Base-by-base conservation (phyloP, 768 basidiomycete species). In the Cytidiella melzeri region DNA sequence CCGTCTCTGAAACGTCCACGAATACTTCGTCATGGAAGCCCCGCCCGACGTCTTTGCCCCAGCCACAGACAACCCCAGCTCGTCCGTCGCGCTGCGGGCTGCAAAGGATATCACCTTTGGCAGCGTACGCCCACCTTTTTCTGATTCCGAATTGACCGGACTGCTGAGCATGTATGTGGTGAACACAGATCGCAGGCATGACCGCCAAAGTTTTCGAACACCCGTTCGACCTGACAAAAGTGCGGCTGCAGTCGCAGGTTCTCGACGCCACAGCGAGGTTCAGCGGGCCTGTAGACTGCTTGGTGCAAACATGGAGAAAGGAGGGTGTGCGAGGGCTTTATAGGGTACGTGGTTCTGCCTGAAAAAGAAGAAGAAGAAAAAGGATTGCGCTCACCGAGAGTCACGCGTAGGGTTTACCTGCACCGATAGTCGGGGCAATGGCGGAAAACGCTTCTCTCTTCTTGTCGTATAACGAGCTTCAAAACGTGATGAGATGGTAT, bases 211-310 rank as follows among this genome's bases (percentile, higher is more conserved):
- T 92, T 13, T 84, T 96, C 54, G 93, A 95, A 69, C 92, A 96
- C 63, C 95, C 95, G 1, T 92, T 95, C 60, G 94, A 97, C 67
- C 78, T 98, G 28, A 87, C 92, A 48, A 97, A 96, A 70, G 94
- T 96, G 51, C 80, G 94, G 43, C 75, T 98, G 38, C 95, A 98
- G 66, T 80, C 89, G 1, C 95, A 97, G 61, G 83, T 94, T 11
- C 73, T 94, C 47, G 81, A 87, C 53, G 69, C 78, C 9, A 71
- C 78, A 12, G 69, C 76, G 19, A 78, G 82, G 15, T 98, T 92
- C 69, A 81, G 71, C 12, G 94, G 94, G 0, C 93, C 94, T 0
- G 58, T 92, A 51, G 90, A 98, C 67, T 95, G 93, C 65, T 75
- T 97, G 50, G 68, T 70, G 41, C 79, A 86, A 64, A 97, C 94